A percentile compares a stretch with the other conserved stretches of the same genome.
These are phyloP conservation scores for Starmerella sp. DNA, from an alignment of 805 yeast genomes.

Conservation along the genomic window DNA sequence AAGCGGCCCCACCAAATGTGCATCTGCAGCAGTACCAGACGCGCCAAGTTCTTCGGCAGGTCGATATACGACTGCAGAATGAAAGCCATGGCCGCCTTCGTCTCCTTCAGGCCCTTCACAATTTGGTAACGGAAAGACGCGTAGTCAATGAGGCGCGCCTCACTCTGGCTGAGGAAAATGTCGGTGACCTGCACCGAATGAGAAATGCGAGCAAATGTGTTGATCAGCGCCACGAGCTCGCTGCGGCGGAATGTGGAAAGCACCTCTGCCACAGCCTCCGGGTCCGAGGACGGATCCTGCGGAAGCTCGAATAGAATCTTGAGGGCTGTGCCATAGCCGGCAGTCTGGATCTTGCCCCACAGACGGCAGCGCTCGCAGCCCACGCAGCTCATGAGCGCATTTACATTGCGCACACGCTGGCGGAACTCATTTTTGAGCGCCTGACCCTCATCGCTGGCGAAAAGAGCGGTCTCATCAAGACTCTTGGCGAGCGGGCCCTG, in stretches of 20 bases:
- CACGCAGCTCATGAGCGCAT: conserved; percentile 94
- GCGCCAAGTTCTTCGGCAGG: conserved; percentile 55
- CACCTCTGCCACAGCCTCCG: conserved; percentile 39
- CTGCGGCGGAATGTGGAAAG: conserved; percentile 52
- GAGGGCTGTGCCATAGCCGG: conserved; percentile 94
- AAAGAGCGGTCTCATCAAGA: conserved; percentile 42
- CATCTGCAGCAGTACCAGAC: conserved; percentile 38
- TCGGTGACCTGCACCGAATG: conserved; percentile 68
- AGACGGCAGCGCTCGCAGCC: conserved; percentile 95
- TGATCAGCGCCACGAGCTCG: conserved; percentile 80
- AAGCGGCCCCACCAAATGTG: conserved; percentile 61
- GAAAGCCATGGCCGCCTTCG: conserved; percentile 51
- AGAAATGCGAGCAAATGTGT: conserved; percentile 85
- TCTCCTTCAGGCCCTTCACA: conserved; percentile 40
- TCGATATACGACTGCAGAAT: conserved; percentile 53
- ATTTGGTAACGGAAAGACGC: conserved; percentile 34
- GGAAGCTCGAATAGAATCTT: conserved; percentile 76
- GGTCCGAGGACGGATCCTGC: conserved; percentile 37
- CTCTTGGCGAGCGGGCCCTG: conserved; percentile 27
- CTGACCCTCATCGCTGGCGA: conserved; percentile 32
- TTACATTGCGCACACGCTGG: conserved; percentile 73
- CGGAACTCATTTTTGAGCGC: conserved; percentile 75
- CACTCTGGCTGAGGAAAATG: conserved; percentile 38
- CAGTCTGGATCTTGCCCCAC: conserved; percentile 97
- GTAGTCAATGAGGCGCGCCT: conserved; percentile 13